These are phyloP conservation scores for Phytopythium oedochilum DNA, from an alignment of 352 stramenopile genomes.

Conservation along the genomic window DNA sequence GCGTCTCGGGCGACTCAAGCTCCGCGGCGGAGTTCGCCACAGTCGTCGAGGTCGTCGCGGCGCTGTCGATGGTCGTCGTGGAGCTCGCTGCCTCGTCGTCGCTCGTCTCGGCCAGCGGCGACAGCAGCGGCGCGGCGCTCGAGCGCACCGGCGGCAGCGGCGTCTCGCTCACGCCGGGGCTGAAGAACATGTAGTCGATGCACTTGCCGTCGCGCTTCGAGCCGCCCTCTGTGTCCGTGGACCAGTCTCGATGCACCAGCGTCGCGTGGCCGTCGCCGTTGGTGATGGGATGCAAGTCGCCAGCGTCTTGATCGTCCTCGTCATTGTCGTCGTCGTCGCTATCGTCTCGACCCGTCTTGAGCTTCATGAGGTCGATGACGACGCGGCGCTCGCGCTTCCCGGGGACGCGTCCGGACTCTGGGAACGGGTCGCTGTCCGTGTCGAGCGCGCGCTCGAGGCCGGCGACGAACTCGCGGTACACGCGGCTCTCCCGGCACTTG, in stretches of 20 bases:
- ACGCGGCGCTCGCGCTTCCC: conserved; percentile 10
- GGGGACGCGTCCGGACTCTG: conserved; percentile 2
- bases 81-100: conserved; percentile 4
- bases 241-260: conserved; percentile 35
- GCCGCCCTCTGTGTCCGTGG: conserved; percentile 26
- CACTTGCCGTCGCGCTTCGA: conserved; percentile 69
- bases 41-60: conserved; percentile 7
- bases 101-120: conserved; percentile 2
- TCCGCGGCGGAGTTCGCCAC: conserved; percentile 6
- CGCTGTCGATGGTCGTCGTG: conserved; percentile 1
- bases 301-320: conserved; percentile 37
- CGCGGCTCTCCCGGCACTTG: conserved; percentile 46
- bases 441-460: conserved; percentile 41
- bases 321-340: conserved; percentile 43
- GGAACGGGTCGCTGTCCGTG: not conserved
- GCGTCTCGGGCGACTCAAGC: conserved; percentile 15
- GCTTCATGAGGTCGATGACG: conserved; percentile 71
- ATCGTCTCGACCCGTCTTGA: not conserved
- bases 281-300: conserved; percentile 64
- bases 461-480: conserved; percentile 53
- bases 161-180: conserved; percentile 25
- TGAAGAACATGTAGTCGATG: conserved; percentile 86
- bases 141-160: not conserved
- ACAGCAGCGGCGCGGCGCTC: not conserved
- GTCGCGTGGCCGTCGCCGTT: conserved; percentile 74